Evolutionary conservation across 768 basidiomycete species (phyloP).

Genomic region (Termitomyces sp.): DNA sequence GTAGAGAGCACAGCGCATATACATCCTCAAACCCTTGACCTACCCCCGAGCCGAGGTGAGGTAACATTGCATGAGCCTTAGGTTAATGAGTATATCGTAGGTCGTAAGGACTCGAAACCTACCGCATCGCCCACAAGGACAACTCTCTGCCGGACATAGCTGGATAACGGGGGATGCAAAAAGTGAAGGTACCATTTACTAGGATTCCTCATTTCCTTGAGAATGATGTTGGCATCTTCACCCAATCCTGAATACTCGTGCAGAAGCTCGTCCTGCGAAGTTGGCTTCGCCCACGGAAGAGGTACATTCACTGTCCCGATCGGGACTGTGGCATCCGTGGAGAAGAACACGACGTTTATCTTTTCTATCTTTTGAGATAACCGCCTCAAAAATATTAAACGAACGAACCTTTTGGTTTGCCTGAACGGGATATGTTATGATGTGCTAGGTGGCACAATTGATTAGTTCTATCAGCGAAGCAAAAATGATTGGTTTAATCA

Average conservation of each 20-base stretch:
- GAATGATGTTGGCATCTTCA: constrained; percentile 34
- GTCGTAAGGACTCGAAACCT: constrained; percentile 12
- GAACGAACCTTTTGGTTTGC: constrained; percentile 33
- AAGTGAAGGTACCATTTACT: constrained; percentile 53
- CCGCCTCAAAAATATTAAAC: neutral
- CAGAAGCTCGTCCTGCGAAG: constrained; percentile 39
- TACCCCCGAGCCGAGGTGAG: constrained; percentile 55
- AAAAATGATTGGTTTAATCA: neutral
- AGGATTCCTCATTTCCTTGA: constrained; percentile 38
- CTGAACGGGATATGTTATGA: constrained; percentile 49
- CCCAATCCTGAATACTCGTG: constrained; percentile 43
- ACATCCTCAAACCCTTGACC: constrained; percentile 61
- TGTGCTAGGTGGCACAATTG: constrained; percentile 33
- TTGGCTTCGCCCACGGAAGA: constrained; percentile 39
- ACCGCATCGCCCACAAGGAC: constrained; percentile 55
- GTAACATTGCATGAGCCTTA: constrained; percentile 56
- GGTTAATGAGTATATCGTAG: constrained; percentile 1
- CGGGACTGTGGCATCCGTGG: constrained; percentile 25
- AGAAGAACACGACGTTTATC: constrained; percentile 47
- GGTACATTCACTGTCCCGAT: constrained; percentile 24
- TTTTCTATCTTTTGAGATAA: constrained; percentile 7
- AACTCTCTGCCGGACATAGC: constrained; percentile 39
- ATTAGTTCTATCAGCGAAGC: neutral
- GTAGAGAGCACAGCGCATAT: constrained; percentile 39
- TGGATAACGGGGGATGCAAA: constrained; percentile 39